A percentile compares a stretch with the other conserved stretches of the same genome.
Conservation (phyloP, 208 protist genomes). For the Balamuthia mandrillaris region DNA sequence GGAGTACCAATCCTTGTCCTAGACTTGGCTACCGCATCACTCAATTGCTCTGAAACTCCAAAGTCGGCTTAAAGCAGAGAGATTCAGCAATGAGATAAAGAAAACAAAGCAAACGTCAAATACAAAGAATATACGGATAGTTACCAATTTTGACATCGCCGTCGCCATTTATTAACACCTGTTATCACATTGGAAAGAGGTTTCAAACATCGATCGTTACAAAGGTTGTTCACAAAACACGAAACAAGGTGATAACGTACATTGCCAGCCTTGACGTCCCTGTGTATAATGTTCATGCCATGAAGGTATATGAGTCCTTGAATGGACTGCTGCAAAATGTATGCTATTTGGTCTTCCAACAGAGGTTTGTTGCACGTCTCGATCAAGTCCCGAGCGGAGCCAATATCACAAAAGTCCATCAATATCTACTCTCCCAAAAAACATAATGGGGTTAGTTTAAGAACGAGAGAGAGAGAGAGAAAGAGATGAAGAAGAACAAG, state of each 20-base stretch:
- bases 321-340: slow-evolving; percentile 49
- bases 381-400: slow-evolving; percentile 66
- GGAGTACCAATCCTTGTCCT: background rate
- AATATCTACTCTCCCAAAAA: slow-evolving; percentile 67
- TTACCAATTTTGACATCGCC: slow-evolving; percentile 65
- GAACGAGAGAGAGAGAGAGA: background rate
- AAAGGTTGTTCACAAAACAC: no score
- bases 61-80: no score
- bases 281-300: slow-evolving; percentile 51
- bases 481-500: background rate
- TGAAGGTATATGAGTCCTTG: slow-evolving; percentile 61
- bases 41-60: background rate
- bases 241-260: no score
- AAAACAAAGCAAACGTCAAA: no score
- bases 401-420: slow-evolving; percentile 71
- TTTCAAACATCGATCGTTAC: background rate
- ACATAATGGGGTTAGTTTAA: no score
- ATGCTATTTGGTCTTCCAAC: slow-evolving; percentile 53
- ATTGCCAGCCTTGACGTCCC: slow-evolving; percentile 63
- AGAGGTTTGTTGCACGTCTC: slow-evolving; percentile 46
- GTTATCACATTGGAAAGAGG: background rate
- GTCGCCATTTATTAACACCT: slow-evolving; percentile 43
- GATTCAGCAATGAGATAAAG: no score
- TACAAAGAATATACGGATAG: no score
- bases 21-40: background rate